phyloP scores from a whole-genome alignment of 441 rosid species.

The Gossypium trilobum region DNA sequence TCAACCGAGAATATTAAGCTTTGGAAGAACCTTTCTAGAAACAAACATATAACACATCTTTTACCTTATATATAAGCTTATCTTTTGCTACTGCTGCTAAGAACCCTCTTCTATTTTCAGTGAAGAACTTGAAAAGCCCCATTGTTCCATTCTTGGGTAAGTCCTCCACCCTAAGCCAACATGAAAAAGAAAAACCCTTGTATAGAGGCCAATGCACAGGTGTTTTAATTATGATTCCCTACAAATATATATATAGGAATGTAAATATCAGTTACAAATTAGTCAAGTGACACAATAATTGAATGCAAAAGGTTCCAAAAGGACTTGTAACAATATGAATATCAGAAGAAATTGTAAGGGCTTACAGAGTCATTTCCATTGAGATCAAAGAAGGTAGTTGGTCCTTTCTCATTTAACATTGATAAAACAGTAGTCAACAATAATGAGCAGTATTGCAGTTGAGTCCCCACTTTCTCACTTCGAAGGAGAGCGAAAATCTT shows the following conservation, averaged over 20 bases:
- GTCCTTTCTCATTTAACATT: slow-evolving; percentile 98
- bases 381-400: slow-evolving; percentile 93
- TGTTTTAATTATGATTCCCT: slow-evolving; percentile 82
- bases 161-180: slow-evolving; percentile 96
- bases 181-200: slow-evolving; percentile 93
- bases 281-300: neutral
- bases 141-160: slow-evolving; percentile 67
- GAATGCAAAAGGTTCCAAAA: slow-evolving; percentile 2
- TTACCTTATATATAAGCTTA: slow-evolving; percentile 73
- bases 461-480: slow-evolving; percentile 83
- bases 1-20: neutral
- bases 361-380: slow-evolving; percentile 91
- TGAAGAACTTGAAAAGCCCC: slow-evolving; percentile 87
- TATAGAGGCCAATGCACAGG: slow-evolving; percentile 91
- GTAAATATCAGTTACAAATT: neutral
- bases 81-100: slow-evolving; percentile 65
- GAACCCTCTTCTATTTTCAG: slow-evolving; percentile 93
- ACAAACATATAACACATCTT: slow-evolving; percentile 12
- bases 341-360: slow-evolving; percentile 15
- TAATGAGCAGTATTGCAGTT: slow-evolving; percentile 75
- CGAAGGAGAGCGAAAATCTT: slow-evolving; percentile 95
- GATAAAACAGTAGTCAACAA: slow-evolving; percentile 73
- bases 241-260: slow-evolving; percentile 13
- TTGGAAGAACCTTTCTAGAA: slow-evolving; percentile 6
- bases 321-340: neutral